Base-by-base conservation (phyloP, 805 yeast species). In the Candida fluviatilis region DNA sequence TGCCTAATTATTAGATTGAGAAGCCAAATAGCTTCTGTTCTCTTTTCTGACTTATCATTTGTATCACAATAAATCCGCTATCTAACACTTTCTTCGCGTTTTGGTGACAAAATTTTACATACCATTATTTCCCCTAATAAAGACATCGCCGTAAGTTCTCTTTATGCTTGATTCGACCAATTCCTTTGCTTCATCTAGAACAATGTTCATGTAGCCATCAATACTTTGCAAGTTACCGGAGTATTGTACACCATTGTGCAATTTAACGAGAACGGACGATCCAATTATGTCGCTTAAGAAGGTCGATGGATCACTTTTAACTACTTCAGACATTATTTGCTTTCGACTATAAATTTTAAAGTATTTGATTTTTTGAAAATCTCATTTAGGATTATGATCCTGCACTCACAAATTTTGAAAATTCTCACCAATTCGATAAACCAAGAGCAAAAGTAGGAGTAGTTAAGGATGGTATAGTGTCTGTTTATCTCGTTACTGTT, bases 181-280 rank as follows among this genome's bases (percentile, higher is more conserved):
- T 55, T 93, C 99, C 34, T 77, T 71, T 3, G 95, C 79, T 43
- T 80, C 74, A 39, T 84, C 88, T 47, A 93, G 71, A 2, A 91
- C 95, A 35, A 93, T 83, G 63, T 93, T 93, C 96, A 93, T 89
- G 67, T 82, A 93, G 6, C 98, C 98, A 58, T 93, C 99, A 41
- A 93, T 90, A 29, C 96, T 86, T 50, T 86, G 91, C 46, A 86
- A 71, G 35, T 63, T 69, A 5, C 84, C 73, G 12, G 56, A 47
- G 62, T 88, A 93, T 42, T 86, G 86, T 44, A 90, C 80, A 11
- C 96, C 98, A 25, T 93, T 85, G 56, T 83, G 78, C 38, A 90
- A 75, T 58, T 85, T 88, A 19, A 93, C 96, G 28, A 82, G 66
- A 16, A 93, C 97, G 13, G 76, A 66, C 36, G 82, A 75, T 34